These are phyloP conservation scores for Trametes punicea DNA, from an alignment of 768 basidiomycete species.

Conservation along the genomic window DNA sequence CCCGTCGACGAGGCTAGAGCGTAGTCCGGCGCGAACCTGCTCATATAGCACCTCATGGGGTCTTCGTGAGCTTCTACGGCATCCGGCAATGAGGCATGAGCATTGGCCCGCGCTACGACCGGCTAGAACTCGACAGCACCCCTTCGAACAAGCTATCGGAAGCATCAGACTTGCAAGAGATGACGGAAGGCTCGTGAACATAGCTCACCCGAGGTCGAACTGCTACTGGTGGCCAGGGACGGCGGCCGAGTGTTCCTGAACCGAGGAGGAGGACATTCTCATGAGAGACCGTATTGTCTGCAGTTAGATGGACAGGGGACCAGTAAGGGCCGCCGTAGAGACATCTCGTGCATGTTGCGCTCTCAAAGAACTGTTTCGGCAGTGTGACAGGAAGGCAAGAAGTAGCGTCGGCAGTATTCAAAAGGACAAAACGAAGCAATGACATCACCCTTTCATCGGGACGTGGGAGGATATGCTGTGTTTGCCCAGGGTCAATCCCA, in stretches of 20 bases:
- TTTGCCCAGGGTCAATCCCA: no score
- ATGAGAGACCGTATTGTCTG: not conserved
- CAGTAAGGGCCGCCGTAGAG: not conserved
- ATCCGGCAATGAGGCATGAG: not conserved
- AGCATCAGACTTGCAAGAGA: not conserved
- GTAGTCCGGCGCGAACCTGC: not conserved
- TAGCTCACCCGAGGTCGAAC: not conserved
- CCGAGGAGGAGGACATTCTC: not conserved
- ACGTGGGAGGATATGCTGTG: no score
- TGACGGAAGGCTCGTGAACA: not conserved
- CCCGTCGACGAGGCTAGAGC: slow-evolving; percentile 6
- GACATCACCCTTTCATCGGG: not conserved
- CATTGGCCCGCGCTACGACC: not conserved
- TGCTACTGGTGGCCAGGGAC: not conserved
- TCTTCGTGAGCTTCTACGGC: not conserved
- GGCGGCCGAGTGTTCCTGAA: not conserved
- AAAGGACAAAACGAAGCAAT: not conserved
- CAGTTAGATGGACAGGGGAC: not conserved
- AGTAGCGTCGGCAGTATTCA: not conserved
- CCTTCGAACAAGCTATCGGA: not conserved
- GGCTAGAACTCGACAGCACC: not conserved
- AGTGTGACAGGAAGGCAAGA: not conserved
- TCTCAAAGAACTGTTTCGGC: not conserved
- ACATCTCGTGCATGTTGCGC: no score
- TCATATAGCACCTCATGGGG: slow-evolving; percentile 11